Evolutionary conservation across 2,329 filamentous ascomycete species (phyloP), one percentile per base, ranked within the genome.

Genomic region (Paraconiothyrium brasiliense): DNA sequence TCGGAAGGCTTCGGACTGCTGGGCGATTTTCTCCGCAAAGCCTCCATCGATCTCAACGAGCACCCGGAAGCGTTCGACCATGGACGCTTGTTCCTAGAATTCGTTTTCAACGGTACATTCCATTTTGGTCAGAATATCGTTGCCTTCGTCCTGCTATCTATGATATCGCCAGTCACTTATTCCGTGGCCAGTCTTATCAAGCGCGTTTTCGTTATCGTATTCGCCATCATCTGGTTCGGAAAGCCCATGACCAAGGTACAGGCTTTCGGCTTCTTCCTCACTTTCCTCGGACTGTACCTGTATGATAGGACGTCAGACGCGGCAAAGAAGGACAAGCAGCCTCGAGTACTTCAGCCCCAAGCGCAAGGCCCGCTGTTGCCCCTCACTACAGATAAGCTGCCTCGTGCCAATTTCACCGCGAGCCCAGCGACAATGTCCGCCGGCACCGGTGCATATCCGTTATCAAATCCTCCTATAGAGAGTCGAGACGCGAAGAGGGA

Each of bases 41-140:
- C 93, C n/a, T 86, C 89, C 1, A 85, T 98, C 57, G 88, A 90
- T 37, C 85, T 94, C 32, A 88, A 90, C 13, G 90, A 92, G 70
- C 90, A 92, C 66, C 90, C 94, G 62, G 92, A 90, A 30, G 88
- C 92, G 2, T 80, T 88, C 58, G 87, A 89, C 62, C 87, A 89
- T 71, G 86, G 86, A 52, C 81, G 84, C 9, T 79, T 91, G 8
- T 77, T 84, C 1, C 73, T 96, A n/a, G 95, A 99, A 75, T 98
- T 97, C 76, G 78, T 98, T 55, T 98, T 99, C 85, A 99, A 99
- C 78, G 95, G 95, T 58, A 90, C 93, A 4, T 97, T 97, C 76
- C 95, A 99, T 79, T 99, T 98, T 78, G 92, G 89, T 16, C 95
- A 99, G 75, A 97, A 97, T 75, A 96, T 99, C 57, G 86, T 99